Percentiles rank a stretch among this genome's conserved stretches.
Evolutionary conservation across 2,329 filamentous ascomycete species (phyloP).

Genomic region (Sclerotiophoma versabilis): DNA sequence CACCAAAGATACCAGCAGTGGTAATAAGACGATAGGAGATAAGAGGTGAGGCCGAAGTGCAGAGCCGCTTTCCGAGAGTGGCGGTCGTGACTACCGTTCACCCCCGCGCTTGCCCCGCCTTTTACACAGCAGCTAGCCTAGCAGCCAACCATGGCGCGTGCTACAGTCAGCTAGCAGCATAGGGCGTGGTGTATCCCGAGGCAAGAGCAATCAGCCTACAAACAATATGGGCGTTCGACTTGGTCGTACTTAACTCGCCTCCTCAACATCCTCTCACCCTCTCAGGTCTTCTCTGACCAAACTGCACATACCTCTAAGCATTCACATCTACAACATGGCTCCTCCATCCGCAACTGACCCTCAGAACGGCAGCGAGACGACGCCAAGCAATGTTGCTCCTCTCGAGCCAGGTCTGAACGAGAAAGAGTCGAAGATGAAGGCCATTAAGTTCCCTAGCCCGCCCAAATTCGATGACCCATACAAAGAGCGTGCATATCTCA

Average conservation of each 20-base stretch:
- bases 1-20: too few relatives aligned
- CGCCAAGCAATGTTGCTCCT: constrained; percentile 38
- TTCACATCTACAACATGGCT: constrained; percentile 23
- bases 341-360: constrained; percentile 45
- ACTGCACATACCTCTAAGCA: background rate
- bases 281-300: background rate
- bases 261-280: background rate
- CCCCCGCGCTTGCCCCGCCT: constrained; percentile 16
- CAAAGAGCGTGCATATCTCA: constrained; percentile 48
- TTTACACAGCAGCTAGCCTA: background rate
- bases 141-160: constrained; percentile 10
- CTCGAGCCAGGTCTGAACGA: constrained; percentile 43
- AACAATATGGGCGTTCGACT: background rate
- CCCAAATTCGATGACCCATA: constrained; percentile 49
- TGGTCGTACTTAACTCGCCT: background rate
- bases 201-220: background rate
- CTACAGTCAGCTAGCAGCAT: constrained; percentile 7
- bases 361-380: constrained; percentile 31
- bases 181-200: constrained; percentile 11
- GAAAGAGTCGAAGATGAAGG: constrained; percentile 34
- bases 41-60: background rate
- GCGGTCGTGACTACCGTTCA: constrained; percentile 9
- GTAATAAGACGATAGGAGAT: background rate
- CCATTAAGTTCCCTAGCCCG: constrained; percentile 35
- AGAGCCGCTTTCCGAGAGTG: constrained; percentile 7